Percentiles rank a stretch among this genome's conserved stretches.
Conservation (phyloP, 345 rosid genomes). For the Punica granatum region DNA sequence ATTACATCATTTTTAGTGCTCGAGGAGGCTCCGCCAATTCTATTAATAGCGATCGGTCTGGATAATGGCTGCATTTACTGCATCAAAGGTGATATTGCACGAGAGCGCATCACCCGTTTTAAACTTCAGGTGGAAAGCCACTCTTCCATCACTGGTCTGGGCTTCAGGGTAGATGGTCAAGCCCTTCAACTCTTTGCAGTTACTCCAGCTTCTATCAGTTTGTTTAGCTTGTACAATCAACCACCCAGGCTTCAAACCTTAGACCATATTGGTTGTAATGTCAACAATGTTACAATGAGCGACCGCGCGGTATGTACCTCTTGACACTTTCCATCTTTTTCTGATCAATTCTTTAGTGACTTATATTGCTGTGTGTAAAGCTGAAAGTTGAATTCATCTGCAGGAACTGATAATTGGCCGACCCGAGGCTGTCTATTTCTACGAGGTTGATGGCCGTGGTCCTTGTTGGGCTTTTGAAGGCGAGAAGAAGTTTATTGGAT, state of each 20-base stretch:
- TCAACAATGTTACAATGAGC: conserved; percentile 78
- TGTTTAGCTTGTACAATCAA: conserved; percentile 68
- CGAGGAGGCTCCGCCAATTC: conserved; percentile 93
- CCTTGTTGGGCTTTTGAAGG: conserved; percentile 99
- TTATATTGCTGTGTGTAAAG: neutral
- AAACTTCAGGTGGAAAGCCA: conserved; percentile 67
- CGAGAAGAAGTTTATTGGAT: conserved; percentile 83
- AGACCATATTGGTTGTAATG: conserved; percentile 75
- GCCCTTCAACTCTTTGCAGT: conserved; percentile 81
- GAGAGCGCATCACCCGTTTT: conserved; percentile 85
- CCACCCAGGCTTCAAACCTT: conserved; percentile 68
- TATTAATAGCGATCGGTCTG: conserved; percentile 84
- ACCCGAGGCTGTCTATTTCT: conserved; percentile 94
- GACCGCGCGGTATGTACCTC: conserved; percentile 59
- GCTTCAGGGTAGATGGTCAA: conserved; percentile 83
- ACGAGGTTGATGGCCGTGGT: conserved; percentile 97
- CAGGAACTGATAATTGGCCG: conserved; percentile 93
- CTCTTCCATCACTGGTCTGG: conserved; percentile 63
- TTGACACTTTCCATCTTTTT: neutral
- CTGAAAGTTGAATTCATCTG: conserved; percentile 10
- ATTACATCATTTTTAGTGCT: conserved; percentile 84
- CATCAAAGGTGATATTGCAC: conserved; percentile 93
- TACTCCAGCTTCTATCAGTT: conserved; percentile 64
- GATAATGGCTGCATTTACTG: conserved; percentile 80
- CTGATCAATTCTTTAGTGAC: conserved; percentile 5